Evolutionary conservation across 192 early-diverging fungal species (phyloP).

Genomic region (Umbelopsis sp.): DNA sequence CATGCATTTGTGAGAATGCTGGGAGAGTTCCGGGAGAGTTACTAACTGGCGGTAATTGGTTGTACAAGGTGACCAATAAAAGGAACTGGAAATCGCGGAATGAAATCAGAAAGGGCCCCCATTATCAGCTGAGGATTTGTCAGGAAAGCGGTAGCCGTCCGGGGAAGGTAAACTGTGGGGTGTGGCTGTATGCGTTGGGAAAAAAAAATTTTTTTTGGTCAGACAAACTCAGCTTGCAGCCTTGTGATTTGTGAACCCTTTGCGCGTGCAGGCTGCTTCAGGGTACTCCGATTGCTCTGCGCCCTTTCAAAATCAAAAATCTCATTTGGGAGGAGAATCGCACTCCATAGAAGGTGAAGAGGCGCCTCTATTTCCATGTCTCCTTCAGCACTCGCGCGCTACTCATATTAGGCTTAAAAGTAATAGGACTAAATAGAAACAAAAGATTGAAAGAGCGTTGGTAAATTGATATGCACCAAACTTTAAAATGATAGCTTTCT

Average conservation of each 20-base stretch:
- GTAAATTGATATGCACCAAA: too few species aligned
- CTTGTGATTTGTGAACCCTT: background rate
- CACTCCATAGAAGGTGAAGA: background rate
- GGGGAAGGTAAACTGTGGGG: constrained; percentile 3
- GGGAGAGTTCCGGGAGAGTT: too few species aligned
- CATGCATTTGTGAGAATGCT: too few species aligned
- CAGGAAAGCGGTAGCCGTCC: background rate
- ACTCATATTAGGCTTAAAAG: too few species aligned
- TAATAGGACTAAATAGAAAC: too few species aligned
- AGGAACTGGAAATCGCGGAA: background rate
- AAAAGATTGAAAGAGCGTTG: too few species aligned
- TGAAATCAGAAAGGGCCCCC: background rate
- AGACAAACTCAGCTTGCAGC: background rate
- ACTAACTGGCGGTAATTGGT: background rate
- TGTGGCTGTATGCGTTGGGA: background rate
- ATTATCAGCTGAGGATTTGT: too few species aligned
- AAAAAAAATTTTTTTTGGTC: background rate
- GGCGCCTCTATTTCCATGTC: background rate
- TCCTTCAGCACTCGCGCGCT: too few species aligned
- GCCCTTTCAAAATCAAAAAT: background rate
- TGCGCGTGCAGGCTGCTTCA: background rate
- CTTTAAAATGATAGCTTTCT: too few species aligned
- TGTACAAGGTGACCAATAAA: background rate
- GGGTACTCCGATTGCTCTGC: background rate
- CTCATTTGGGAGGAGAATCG: background rate